Percentiles rank a stretch among this genome's conserved stretches.
Conservation (phyloP, 2,329 filamentous ascomycete species). For the Colletotrichum viniferum region DNA sequence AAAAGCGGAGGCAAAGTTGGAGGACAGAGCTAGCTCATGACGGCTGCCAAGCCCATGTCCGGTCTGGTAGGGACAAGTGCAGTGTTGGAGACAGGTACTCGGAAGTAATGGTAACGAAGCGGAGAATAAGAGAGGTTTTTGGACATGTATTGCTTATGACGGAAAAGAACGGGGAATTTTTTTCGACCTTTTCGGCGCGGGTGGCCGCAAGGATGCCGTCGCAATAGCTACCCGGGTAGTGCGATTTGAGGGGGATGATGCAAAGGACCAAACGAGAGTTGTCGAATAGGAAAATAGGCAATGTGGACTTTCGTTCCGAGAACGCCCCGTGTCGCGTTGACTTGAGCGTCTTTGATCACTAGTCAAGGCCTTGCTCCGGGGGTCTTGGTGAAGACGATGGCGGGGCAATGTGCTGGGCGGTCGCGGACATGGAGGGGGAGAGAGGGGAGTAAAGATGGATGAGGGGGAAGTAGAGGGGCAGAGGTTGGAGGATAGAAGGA, state of each 20-base stretch:
- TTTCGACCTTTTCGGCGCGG: not conserved
- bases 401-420: constrained; percentile 1
- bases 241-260: constrained; percentile 11
- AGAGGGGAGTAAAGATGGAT: not conserved
- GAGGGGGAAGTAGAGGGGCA: not conserved
- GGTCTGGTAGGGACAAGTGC: not conserved
- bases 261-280: not conserved
- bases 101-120: not conserved
- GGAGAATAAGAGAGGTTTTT: not conserved
- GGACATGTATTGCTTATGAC: not conserved
- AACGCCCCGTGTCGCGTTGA: constrained; percentile 6
- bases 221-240: constrained; percentile 4
- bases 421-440: not conserved
- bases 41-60: constrained; percentile 36
- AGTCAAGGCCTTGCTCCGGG: constrained; percentile 8
- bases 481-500: not conserved
- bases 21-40: constrained; percentile 36
- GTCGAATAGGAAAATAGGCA: constrained; percentile 2
- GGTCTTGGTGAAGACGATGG: constrained; percentile 7
- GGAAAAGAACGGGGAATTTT: constrained; percentile 15
- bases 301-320: constrained; percentile 19
- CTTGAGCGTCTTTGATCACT: not conserved
- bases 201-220: constrained; percentile 17
- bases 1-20: constrained; percentile 14
- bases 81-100: not conserved